phyloP scores from a whole-genome alignment of 257 asterid species.

The Solanum habrochaites region DNA sequence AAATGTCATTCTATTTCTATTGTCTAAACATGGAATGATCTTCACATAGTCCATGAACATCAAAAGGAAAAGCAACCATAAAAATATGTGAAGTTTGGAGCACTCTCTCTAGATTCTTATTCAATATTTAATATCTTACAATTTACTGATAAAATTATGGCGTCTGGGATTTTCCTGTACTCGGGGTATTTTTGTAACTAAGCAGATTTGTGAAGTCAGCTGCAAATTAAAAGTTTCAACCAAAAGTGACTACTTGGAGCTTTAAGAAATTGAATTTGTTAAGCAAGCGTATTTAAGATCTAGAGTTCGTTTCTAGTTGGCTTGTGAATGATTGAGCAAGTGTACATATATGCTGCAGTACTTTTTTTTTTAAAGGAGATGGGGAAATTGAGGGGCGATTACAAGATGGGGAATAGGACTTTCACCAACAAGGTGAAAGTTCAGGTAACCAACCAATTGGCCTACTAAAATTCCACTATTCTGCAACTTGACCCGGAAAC shows the following conservation, averaged over 20 bases:
- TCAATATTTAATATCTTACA: background rate
- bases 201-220: background rate
- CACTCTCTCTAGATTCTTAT: background rate
- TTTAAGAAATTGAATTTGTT: background rate
- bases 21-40: background rate
- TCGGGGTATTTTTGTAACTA: background rate
- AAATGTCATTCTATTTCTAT: background rate
- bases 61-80: background rate
- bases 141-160: background rate
- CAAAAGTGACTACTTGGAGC: background rate
- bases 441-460: background rate
- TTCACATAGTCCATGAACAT: background rate
- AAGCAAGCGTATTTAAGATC: background rate
- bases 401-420: background rate
- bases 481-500: background rate
- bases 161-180: background rate
- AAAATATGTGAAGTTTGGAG: background rate
- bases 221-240: background rate
- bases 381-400: background rate
- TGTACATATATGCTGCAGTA: background rate
- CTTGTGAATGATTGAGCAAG: background rate
- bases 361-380: background rate
- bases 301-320: background rate
- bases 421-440: background rate
- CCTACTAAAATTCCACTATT: background rate